phyloP scores from a whole-genome alignment of 2,329 filamentous ascomycete genomes.

The Pyrenophora tritici-repentis region DNA sequence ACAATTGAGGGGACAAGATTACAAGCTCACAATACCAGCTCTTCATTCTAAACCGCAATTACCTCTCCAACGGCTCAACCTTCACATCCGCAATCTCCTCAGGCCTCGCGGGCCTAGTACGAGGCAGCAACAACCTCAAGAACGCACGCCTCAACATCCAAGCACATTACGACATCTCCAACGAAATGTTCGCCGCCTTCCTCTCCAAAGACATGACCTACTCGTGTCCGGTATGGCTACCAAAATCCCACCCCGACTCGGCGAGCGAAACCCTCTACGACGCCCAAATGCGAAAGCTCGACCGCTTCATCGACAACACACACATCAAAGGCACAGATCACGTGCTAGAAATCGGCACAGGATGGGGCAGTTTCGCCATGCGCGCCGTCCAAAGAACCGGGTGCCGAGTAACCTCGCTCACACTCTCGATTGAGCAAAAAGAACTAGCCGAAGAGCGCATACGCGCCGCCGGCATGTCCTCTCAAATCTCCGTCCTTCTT shows the following conservation, averaged over 20 bases:
- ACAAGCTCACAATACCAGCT: conserved; percentile 54
- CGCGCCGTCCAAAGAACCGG: conserved; percentile 68
- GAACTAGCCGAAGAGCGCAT: conserved; percentile 69
- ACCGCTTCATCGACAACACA: conserved; percentile 68
- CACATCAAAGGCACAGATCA: conserved; percentile 68
- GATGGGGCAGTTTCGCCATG: conserved; percentile 77
- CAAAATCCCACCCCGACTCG: conserved; percentile 48
- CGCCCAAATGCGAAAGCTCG: conserved; percentile 70
- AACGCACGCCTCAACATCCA: conserved; percentile 67
- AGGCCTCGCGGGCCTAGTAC: conserved; percentile 60
- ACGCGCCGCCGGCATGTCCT: conserved; percentile 61
- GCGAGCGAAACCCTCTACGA: conserved; percentile 63
- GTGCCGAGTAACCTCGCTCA: conserved; percentile 71
- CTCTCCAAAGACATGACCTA: conserved; percentile 78
- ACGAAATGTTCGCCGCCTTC: conserved; percentile 76
- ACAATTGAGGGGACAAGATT: background rate
- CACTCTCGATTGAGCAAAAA: conserved; percentile 72
- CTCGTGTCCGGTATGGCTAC: conserved; percentile 70
- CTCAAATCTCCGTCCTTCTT: conserved; percentile 67
- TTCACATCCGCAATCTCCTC: conserved; percentile 64
- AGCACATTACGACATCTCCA: conserved; percentile 77
- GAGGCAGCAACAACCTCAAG: conserved; percentile 54
- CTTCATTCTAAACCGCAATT: conserved; percentile 70
- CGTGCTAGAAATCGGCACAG: conserved; percentile 75
- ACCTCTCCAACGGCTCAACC: conserved; percentile 68